Evolutionary conservation across 805 yeast species (phyloP).

Genomic region (Deakozyma indianensis): DNA sequence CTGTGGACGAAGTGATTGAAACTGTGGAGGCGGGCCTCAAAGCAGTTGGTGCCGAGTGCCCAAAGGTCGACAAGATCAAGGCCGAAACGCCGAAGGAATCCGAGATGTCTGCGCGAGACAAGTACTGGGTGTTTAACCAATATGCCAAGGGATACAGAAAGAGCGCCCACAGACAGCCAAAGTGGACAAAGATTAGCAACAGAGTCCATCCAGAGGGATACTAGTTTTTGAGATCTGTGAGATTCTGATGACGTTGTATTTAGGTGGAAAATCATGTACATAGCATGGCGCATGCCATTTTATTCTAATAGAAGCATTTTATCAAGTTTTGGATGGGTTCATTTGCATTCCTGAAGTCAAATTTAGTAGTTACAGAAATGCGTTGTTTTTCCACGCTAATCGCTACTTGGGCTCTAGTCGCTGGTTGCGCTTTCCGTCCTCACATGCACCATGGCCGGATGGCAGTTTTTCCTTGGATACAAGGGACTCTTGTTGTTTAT

Average conservation of each 20-base stretch:
- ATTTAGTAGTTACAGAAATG: no score
- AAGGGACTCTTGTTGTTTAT: conserved; percentile 25
- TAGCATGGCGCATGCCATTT: conserved; percentile 4
- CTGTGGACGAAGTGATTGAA: conserved; percentile 68
- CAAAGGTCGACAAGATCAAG: conserved; percentile 25
- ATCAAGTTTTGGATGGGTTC: no score
- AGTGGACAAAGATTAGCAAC: conserved; percentile 77
- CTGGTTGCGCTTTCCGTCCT: no score
- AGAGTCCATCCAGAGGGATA: conserved; percentile 67
- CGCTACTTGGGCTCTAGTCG: no score
- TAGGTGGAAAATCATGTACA: conserved; percentile 4
- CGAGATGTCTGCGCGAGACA: conserved; percentile 71
- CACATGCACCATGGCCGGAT: no score
- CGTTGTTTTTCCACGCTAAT: no score
- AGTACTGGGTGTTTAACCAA: conserved; percentile 74
- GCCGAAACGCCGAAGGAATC: conserved; percentile 56
- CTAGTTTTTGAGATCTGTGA: no score
- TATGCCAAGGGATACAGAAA: conserved; percentile 70
- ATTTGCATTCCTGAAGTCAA: no score
- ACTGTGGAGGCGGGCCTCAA: conserved; percentile 39
- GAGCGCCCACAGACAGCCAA: conserved; percentile 63
- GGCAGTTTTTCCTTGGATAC: conserved; percentile 13
- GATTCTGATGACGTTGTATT: no score
- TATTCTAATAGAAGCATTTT: background rate
- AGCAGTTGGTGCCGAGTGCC: conserved; percentile 20